Evolutionary conservation across 495 filamentous ascomycete species (phyloP).

Genomic region (Aspergillus leporis): DNA sequence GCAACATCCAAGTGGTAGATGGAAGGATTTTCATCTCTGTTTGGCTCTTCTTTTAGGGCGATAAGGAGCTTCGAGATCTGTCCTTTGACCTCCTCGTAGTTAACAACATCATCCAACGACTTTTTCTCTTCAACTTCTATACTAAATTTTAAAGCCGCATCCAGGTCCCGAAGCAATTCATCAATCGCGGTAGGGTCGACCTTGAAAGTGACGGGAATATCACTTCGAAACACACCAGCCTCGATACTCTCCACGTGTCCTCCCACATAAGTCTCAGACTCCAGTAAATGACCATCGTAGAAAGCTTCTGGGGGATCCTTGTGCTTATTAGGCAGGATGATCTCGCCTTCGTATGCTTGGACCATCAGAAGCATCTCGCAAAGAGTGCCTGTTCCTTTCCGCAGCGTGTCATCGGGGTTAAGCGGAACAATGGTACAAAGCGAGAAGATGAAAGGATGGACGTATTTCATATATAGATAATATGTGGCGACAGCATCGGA

Average conservation of each 20-base stretch:
- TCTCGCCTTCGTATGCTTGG: constrained; percentile 88
- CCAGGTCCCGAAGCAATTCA: constrained; percentile 82
- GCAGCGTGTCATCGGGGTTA: constrained; percentile 85
- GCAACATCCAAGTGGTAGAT: constrained; percentile 99
- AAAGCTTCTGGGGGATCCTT: constrained; percentile 87
- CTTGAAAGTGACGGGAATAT: constrained; percentile 91
- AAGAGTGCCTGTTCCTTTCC: constrained; percentile 95
- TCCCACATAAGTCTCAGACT: constrained; percentile 97
- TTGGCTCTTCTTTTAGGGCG: constrained; percentile 76
- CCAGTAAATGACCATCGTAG: constrained; percentile 93
- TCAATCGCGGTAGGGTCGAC: constrained; percentile 86
- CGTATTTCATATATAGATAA: constrained; percentile 99
- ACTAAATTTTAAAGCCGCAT: constrained; percentile 88
- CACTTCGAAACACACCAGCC: constrained; percentile 92
- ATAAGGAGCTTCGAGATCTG: constrained; percentile 75
- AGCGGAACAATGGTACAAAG: constrained; percentile 95
- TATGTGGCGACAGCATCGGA: constrained; percentile 99
- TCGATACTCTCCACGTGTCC: constrained; percentile 99
- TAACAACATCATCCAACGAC: constrained; percentile 81
- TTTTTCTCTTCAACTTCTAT: constrained; percentile 96
- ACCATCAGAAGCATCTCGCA: constrained; percentile 99
- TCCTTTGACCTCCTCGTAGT: constrained; percentile 89
- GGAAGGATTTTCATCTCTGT: constrained; percentile 77
- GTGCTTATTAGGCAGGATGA: constrained; percentile 96
- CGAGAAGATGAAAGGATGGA: constrained; percentile 98